These are phyloP conservation scores for Cymbidium sinense DNA, from an alignment of 106 monocot species.

Conservation along the genomic window DNA sequence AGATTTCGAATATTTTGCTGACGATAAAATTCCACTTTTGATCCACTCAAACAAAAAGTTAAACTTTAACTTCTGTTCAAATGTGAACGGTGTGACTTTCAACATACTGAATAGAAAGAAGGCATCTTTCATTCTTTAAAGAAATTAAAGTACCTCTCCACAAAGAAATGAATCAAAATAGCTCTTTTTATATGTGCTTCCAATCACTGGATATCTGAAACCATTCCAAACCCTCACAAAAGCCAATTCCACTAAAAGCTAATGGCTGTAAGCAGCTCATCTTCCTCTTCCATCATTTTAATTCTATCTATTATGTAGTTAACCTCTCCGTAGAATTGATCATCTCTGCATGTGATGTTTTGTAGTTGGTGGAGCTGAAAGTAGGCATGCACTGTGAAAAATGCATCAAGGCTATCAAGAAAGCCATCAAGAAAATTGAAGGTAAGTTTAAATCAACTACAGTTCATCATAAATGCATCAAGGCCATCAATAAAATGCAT, in stretches of 20 bases:
- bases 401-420: slow-evolving; percentile 78
- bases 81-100: not conserved
- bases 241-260: too few species aligned
- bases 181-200: not conserved
- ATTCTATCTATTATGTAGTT: too few species aligned
- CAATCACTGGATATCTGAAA: not conserved
- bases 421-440: too few species aligned
- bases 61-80: not conserved
- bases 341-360: not conserved
- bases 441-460: slow-evolving; percentile 27
- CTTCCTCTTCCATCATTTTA: not conserved
- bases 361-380: slow-evolving; percentile 80
- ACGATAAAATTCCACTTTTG: too few species aligned
- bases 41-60: too few species aligned
- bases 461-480: not conserved
- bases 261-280: not conserved
- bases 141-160: not conserved
- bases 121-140: not conserved
- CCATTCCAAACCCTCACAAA: not conserved
- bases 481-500: too few species aligned
- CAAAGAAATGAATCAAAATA: not conserved
- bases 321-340: too few species aligned
- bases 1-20: too few species aligned
- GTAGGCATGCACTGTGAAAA: slow-evolving; percentile 80
- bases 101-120: too few species aligned